Percentiles rank a stretch among this genome's conserved stretches.
phyloP scores from a whole-genome alignment of 1,284 basidiomycete genomes.

The Cutaneotrichosporon sp. region DNA sequence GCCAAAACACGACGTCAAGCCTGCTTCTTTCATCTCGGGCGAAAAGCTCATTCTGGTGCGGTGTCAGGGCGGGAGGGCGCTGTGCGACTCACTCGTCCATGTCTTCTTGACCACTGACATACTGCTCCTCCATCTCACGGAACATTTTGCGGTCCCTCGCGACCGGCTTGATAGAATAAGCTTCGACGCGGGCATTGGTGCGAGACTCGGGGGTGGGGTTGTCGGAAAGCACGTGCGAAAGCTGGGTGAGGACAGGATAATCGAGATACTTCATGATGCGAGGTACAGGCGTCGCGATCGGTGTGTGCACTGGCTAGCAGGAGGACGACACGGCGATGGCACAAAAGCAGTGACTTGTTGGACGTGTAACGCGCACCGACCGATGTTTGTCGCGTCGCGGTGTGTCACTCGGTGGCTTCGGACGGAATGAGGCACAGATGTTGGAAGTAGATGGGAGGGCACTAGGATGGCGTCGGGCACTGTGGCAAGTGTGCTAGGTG shows the following conservation, averaged over 20 bases:
- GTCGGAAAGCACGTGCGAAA: constrained; percentile 69
- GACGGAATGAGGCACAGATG: too few relatives aligned
- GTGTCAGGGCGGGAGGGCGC: background rate
- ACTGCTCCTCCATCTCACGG: constrained; percentile 80
- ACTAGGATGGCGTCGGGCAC: too few relatives aligned
- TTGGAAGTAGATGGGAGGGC: too few relatives aligned
- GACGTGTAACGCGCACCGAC: too few relatives aligned
- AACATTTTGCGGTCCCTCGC: constrained; percentile 95
- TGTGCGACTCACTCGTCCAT: constrained; percentile 45
- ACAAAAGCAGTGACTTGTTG: too few relatives aligned
- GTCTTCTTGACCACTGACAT: constrained; percentile 52
- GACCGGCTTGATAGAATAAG: constrained; percentile 96
- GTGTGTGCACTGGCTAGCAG: too few relatives aligned
- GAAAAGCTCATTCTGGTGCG: constrained; percentile 43
- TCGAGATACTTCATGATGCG: constrained; percentile 85
- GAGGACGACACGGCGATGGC: background rate
- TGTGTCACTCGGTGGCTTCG: too few relatives aligned
- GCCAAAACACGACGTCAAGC: constrained; percentile 46
- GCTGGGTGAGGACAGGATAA: constrained; percentile 67
- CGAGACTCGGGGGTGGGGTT: constrained; percentile 75
- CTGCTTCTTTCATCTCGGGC: constrained; percentile 47
- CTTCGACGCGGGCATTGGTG: constrained; percentile 89
- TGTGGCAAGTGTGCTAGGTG: too few relatives aligned
- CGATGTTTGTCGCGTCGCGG: too few relatives aligned
- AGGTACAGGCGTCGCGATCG: background rate